These are phyloP conservation scores for Pistacia vera DNA, from an alignment of 345 rosid species.

Conservation along the genomic window DNA sequence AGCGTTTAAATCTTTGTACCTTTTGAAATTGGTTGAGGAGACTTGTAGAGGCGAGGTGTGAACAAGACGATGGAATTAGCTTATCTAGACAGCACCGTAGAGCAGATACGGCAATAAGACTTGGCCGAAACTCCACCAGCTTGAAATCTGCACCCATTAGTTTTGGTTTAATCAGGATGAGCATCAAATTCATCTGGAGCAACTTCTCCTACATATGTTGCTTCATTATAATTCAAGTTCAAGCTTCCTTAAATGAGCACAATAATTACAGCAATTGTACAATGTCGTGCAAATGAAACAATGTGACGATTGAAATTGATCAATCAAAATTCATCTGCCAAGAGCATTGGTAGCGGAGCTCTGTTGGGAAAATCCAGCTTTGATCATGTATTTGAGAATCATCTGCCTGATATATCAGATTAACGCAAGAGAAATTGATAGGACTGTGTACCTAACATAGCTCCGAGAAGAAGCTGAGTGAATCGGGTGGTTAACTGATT, in stretches of 20 bases:
- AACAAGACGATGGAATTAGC: constrained; percentile 20
- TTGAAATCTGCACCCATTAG: constrained; percentile 40
- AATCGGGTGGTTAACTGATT: constrained; percentile 35
- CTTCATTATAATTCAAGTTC: not conserved
- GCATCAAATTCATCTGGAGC: not conserved
- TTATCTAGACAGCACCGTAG: constrained; percentile 45
- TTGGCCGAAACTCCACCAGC: constrained; percentile 52
- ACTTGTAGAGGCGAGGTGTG: constrained; percentile 22
- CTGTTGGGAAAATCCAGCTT: too few species aligned
- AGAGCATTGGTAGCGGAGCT: too few species aligned
- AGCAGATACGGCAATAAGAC: constrained; percentile 52
- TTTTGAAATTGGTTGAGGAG: constrained; percentile 32
- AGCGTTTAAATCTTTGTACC: constrained; percentile 25
- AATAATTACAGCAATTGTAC: too few species aligned
- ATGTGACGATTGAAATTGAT: too few species aligned
- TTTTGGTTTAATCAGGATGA: not conserved
- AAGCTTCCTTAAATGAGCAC: not conserved
- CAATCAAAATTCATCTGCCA: too few species aligned
- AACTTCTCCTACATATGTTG: not conserved
- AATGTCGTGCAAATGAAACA: too few species aligned
- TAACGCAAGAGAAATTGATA: not conserved
- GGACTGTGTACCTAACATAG: constrained; percentile 41
- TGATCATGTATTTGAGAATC: too few species aligned
- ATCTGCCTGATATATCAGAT: too few species aligned
- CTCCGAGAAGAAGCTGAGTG: constrained; percentile 44